These are phyloP conservation scores for Rosa rugosa DNA, from an alignment of 306 rosid species.

Conservation along the genomic window DNA sequence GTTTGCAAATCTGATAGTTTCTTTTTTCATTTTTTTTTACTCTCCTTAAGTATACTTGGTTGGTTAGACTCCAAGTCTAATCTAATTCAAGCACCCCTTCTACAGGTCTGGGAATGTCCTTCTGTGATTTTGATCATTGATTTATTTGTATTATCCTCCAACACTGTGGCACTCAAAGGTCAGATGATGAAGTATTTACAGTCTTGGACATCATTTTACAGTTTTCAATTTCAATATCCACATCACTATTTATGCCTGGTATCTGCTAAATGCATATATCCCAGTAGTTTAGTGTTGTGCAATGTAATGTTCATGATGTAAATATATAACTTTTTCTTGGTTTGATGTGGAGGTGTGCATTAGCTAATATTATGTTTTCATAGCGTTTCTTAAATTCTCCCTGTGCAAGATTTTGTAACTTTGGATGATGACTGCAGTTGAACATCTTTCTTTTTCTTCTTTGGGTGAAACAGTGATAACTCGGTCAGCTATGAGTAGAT, in stretches of 20 bases:
- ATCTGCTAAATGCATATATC: neutral
- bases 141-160: constrained; percentile 75
- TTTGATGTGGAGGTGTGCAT: neutral
- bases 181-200: constrained; percentile 22
- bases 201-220: neutral
- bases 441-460: neutral
- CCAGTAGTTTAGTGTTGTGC: neutral
- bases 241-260: neutral
- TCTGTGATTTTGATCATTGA: constrained; percentile 72
- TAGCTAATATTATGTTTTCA: neutral
- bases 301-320: neutral
- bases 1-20: constrained; percentile 19
- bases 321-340: neutral
- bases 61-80: neutral
- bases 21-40: neutral
- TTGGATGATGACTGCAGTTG: neutral
- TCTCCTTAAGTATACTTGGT: neutral
- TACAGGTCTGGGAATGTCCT: constrained; percentile 93
- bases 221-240: neutral
- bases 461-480: constrained; percentile 60
- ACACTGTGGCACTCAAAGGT: constrained; percentile 82
- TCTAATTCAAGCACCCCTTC: constrained; percentile 28
- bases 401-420: neutral
- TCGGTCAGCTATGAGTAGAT: constrained; percentile 57
- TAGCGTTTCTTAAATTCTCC: neutral